Evolutionary conservation across 768 basidiomycete genomes (phyloP), one percentile per base, ranked within the genome.

Genomic region (Tulasnella calospora): DNA sequence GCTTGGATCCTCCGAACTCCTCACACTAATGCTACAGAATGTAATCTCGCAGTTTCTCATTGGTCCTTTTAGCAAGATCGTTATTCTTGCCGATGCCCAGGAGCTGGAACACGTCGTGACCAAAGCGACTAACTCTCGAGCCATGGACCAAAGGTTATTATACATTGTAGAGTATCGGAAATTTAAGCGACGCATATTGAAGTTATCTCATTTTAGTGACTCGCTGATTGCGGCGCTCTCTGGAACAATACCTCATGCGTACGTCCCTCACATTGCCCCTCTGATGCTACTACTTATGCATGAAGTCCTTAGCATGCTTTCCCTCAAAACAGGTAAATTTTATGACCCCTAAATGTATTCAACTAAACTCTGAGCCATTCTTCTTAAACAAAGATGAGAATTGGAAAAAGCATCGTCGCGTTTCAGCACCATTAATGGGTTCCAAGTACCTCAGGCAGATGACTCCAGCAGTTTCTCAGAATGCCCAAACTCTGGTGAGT

Each of bases 41-140:
- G 13, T 12, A 23, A 35, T 35, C 23, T 67, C 15, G 30, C 10
- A 75, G 74, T 9, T 75, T n/a, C 46, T 75, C 19, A 33, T 75
- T 13, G 74, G 74, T 17, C 44, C 74, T 38, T 75, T 61, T 35
- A 72, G 71, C 36, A 75, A 13, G 38, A 13, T 55, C 0, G 74
- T 75, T n/a, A 8, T 75, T 21, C 46, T 75, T 1, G 74, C 41
- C 8, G 74, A 75, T n/a, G 41, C 74, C 2, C 74, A 75, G 36
- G 74, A 75, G 33, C 13, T 75, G 19, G 74, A 75, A 4, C 44
- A 75, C n/a, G n/a, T 75, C 33, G 3, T 72, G 6, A 67, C 61
- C 61, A 67, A 33, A 17, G 61, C 61, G 30, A 67, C 61, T 10
- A 67, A 35, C 15, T 67, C 61, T 27, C 30, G 61, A 27, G 61